Percentiles rank a stretch among this genome's conserved stretches.
phyloP scores from a whole-genome alignment of 345 rosid species.

The Arabis alpina region DNA sequence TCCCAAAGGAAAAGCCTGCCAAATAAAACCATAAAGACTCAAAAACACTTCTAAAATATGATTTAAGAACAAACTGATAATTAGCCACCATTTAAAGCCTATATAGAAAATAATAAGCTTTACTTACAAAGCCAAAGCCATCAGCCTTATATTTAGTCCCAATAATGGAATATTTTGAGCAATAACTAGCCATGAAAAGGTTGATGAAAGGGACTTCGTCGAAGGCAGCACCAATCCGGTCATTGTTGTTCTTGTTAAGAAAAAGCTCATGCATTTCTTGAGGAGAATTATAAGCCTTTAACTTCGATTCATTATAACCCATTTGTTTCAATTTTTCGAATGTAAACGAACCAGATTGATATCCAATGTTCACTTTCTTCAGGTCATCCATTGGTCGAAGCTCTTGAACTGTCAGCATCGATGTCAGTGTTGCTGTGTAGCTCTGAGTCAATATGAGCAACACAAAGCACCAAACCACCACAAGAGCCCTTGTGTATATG shows the following conservation, averaged over 20 bases:
- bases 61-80: neutral
- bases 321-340: conserved; percentile 42
- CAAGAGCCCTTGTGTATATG: conserved; percentile 56
- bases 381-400: conserved; percentile 61
- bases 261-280: conserved; percentile 52
- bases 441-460: conserved; percentile 70
- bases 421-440: conserved; percentile 74
- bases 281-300: conserved; percentile 33
- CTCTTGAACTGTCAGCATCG: conserved; percentile 63
- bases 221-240: conserved; percentile 53
- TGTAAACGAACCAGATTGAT: conserved; percentile 50
- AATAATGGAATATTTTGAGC: conserved; percentile 47
- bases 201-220: conserved; percentile 49
- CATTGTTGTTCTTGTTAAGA: conserved; percentile 43
- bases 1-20: conserved; percentile 51
- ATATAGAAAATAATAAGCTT: no score
- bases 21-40: neutral
- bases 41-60: neutral
- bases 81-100: no score
- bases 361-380: conserved; percentile 52
- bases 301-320: conserved; percentile 38
- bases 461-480: conserved; percentile 72
- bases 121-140: conserved; percentile 61
- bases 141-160: conserved; percentile 48
- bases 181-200: conserved; percentile 43